Conservation (phyloP, 2,329 filamentous ascomycete species). For the Botrytis byssoidea region DNA sequence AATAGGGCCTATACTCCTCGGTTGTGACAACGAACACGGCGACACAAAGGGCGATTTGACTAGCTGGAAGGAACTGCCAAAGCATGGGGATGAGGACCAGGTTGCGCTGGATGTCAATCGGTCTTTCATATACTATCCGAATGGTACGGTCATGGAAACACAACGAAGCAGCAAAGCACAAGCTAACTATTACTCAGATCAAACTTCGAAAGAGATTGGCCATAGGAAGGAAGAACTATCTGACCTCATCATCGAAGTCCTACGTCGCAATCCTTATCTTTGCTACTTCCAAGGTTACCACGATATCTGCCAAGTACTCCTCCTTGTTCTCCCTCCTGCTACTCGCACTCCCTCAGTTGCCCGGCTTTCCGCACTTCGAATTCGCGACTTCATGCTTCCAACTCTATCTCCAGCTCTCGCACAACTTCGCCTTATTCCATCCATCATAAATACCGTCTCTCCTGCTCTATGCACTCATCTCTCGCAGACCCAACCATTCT, state of each 20-base stretch:
- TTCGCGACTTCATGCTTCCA: slow-evolving; percentile 97
- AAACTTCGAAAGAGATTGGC: slow-evolving; percentile 66
- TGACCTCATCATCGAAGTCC: slow-evolving; percentile 73
- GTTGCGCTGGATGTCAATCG: slow-evolving; percentile 89
- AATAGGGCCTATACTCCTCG: slow-evolving; percentile 64
- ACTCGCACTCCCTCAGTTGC: slow-evolving; percentile 64
- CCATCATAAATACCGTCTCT: slow-evolving; percentile 73
- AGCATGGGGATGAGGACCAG: slow-evolving; percentile 86
- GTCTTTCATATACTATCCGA: slow-evolving; percentile 96
- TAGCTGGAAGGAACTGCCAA: slow-evolving; percentile 54
- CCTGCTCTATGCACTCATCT: slow-evolving; percentile 71
- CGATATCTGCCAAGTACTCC: slow-evolving; percentile 93
- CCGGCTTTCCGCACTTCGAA: slow-evolving; percentile 83
- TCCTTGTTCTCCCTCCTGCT: slow-evolving; percentile 73
- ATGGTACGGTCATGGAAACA: slow-evolving; percentile 52
- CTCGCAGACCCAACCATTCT: slow-evolving; percentile 79
- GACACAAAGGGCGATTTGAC: slow-evolving; percentile 30
- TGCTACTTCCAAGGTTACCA: slow-evolving; percentile 99
- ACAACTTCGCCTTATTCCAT: slow-evolving; percentile 84
- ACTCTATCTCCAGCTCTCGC: slow-evolving; percentile 75
- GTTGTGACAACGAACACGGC: slow-evolving; percentile 35
- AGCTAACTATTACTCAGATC: slow-evolving; percentile 50
- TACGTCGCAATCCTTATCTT: slow-evolving; percentile 78
- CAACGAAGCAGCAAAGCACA: slow-evolving; percentile 18
- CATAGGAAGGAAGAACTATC: slow-evolving; percentile 74